phyloP scores from a whole-genome alignment of 495 filamentous ascomycete species.

The Durotheca rogersii region DNA sequence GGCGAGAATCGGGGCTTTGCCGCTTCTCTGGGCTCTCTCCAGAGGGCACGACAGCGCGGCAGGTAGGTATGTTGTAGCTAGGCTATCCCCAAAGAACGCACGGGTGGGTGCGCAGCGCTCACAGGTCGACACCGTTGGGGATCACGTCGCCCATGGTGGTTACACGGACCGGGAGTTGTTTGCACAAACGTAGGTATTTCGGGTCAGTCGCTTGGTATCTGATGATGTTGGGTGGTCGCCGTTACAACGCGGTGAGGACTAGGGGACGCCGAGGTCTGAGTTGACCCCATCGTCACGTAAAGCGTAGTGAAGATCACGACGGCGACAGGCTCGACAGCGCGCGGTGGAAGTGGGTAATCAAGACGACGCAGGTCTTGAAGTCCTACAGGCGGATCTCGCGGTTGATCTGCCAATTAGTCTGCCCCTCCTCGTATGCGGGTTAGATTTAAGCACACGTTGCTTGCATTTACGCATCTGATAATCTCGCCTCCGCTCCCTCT shows the following conservation, averaged over 20 bases:
- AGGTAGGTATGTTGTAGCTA: constrained; percentile 19
- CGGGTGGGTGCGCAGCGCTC: constrained; percentile 8
- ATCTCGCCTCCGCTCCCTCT: too few species aligned
- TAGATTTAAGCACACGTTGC: constrained; percentile 11
- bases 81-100: constrained; percentile 15
- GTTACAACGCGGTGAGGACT: constrained; percentile 1
- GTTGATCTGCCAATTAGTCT: constrained; percentile 21
- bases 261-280: constrained; percentile 12
- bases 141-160: constrained; percentile 19
- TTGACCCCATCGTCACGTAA: constrained; percentile 9
- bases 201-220: constrained; percentile 9
- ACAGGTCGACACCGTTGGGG: constrained; percentile 24
- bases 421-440: constrained; percentile 5
- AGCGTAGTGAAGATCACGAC: constrained; percentile 13
- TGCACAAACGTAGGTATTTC: constrained; percentile 22
- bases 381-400: constrained; percentile 21
- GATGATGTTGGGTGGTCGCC: not conserved
- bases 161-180: constrained; percentile 24
- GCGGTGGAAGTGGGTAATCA: too few species aligned
- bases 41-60: too few species aligned
- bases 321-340: constrained; percentile 7
- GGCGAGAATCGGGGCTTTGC: constrained; percentile 6
- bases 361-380: not conserved
- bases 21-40: constrained; percentile 16
- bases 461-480: constrained; percentile 15